Percentiles rank a stretch among this genome's conserved stretches.
Conservation (phyloP, 2,329 filamentous ascomycete genomes). For the Daldinia eschscholtzii region DNA sequence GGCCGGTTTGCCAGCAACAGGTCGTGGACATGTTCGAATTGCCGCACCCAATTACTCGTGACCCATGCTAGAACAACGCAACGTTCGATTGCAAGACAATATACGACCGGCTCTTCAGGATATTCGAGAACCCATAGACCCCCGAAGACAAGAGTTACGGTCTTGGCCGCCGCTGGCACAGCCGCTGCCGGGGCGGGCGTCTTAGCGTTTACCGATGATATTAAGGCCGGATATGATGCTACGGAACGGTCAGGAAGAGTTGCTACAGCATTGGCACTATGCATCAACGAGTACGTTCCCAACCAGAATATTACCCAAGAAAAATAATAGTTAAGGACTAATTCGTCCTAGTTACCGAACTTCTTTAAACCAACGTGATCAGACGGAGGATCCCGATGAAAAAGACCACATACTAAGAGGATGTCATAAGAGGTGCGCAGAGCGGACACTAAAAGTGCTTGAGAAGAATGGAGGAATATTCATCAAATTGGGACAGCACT, state of each 20-base stretch:
- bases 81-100: slow-evolving; percentile 43
- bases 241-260: slow-evolving; percentile 84
- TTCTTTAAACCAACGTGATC: slow-evolving; percentile 79
- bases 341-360: slow-evolving; percentile 78
- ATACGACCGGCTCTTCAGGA: slow-evolving; percentile 44
- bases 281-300: slow-evolving; percentile 85
- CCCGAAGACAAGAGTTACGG: slow-evolving; percentile 45
- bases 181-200: slow-evolving; percentile 63
- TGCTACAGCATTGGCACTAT: slow-evolving; percentile 77
- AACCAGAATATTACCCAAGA: background rate
- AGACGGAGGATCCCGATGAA: slow-evolving; percentile 71
- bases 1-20: slow-evolving; percentile 56
- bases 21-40: slow-evolving; percentile 62
- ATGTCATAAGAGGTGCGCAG: slow-evolving; percentile 93
- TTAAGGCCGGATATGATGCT: slow-evolving; percentile 81
- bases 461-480: slow-evolving; percentile 99
- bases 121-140: slow-evolving; percentile 43
- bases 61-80: slow-evolving; percentile 51
- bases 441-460: slow-evolving; percentile 85
- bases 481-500: slow-evolving; percentile 95
- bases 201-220: slow-evolving; percentile 73
- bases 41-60: slow-evolving; percentile 56
- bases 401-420: slow-evolving; percentile 77
- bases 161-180: slow-evolving; percentile 65
- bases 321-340: slow-evolving; percentile 41